A percentile compares a stretch with the other conserved stretches of the same genome.
Conservation (phyloP, 805 yeast genomes). For the Ogataea pilisensis region DNA sequence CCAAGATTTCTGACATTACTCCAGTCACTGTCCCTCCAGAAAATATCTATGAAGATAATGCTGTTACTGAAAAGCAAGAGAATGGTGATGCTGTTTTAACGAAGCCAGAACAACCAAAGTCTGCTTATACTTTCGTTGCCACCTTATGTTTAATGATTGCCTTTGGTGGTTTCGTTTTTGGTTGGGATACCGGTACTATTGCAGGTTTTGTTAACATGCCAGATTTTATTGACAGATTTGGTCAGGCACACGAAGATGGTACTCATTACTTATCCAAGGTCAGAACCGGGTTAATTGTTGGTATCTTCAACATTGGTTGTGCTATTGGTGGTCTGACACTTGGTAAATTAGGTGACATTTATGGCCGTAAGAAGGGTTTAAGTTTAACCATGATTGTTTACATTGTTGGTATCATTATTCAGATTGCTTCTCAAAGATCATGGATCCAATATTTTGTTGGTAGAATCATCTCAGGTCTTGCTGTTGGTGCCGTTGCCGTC, state of each 20-base stretch:
- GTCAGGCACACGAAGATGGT: constrained; percentile 40
- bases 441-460: constrained; percentile 69
- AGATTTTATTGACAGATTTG: constrained; percentile 53
- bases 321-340: constrained; percentile 66
- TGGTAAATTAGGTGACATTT: constrained; percentile 52
- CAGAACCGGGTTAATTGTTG: constrained; percentile 59
- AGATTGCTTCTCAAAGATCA: constrained; percentile 46
- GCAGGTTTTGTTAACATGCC: constrained; percentile 66
- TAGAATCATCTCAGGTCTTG: constrained; percentile 53
- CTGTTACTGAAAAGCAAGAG: constrained; percentile 8
- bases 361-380: constrained; percentile 58
- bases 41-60: constrained; percentile 22
- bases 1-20: constrained; percentile 15
- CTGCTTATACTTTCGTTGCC: constrained; percentile 25
- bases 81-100: constrained; percentile 12
- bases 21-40: constrained; percentile 21
- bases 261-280: constrained; percentile 42
- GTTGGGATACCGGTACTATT: constrained; percentile 77
- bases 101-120: constrained; percentile 21
- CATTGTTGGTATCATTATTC: constrained; percentile 57
- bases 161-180: constrained; percentile 74
- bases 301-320: constrained; percentile 69
- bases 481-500: constrained; percentile 52
- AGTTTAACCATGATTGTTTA: constrained; percentile 51
- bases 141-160: constrained; percentile 53